Conservation (phyloP, 352 stramenopile genomes). For the Phytophthora macrochlamydospora region DNA sequence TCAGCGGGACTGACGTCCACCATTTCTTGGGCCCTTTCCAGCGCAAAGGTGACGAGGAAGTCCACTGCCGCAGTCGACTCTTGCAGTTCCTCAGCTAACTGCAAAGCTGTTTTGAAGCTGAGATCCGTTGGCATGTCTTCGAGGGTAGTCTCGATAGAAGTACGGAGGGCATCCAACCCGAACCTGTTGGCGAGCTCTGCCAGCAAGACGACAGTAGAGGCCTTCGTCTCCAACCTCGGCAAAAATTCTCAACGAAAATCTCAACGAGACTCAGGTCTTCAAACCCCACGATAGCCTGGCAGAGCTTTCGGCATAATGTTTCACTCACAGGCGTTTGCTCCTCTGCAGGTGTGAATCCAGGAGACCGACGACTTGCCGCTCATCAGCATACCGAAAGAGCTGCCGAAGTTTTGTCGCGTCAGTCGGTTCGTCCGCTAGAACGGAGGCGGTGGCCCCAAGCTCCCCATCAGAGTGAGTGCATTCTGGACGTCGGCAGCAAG, state of each 20-base stretch:
- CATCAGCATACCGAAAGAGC: neutral
- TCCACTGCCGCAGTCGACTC: neutral
- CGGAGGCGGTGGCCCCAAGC: neutral
- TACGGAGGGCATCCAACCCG: neutral
- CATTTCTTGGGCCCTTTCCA: neutral
- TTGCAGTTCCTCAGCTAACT: constrained; percentile 4
- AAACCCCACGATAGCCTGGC: constrained; percentile 3
- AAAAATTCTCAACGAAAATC: constrained; percentile 13
- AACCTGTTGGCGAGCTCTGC: neutral
- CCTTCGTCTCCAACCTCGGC: constrained; percentile 4
- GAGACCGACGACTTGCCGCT: neutral
- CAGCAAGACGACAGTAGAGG: neutral
- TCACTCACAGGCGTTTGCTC: neutral
- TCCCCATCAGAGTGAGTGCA: constrained; percentile 1
- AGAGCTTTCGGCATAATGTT: constrained; percentile 6
- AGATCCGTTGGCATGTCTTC: constrained; percentile 5
- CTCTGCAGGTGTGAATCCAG: neutral
- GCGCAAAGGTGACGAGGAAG: constrained; percentile 1
- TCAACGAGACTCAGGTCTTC: constrained; percentile 8
- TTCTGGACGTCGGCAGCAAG: constrained; percentile 3
- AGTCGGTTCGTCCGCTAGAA: constrained; percentile 3
- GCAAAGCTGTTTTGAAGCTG: constrained; percentile 7
- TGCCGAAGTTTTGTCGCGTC: constrained; percentile 1
- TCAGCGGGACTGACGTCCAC: neutral
- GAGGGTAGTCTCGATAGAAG: neutral